These are phyloP conservation scores for Monilinia vaccinii-corymbosi DNA, from an alignment of 2,329 filamentous ascomycete species.

Conservation along the genomic window DNA sequence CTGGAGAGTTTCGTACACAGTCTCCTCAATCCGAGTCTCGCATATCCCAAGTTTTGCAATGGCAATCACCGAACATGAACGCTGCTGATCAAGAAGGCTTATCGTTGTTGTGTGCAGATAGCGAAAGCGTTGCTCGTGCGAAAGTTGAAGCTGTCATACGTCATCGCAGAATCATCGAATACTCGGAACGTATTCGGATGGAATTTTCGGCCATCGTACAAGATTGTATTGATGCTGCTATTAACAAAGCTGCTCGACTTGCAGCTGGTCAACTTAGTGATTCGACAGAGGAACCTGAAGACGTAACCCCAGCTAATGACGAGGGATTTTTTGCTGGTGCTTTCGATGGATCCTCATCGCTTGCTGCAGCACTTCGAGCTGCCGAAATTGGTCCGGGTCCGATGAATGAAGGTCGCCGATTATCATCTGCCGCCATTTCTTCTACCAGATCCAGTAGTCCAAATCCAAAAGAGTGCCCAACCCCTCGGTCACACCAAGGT, in stretches of 20 bases:
- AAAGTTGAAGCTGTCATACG: conserved; percentile 93
- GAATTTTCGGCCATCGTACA: conserved; percentile 91
- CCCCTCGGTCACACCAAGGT: conserved; percentile 72
- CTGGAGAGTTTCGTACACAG: conserved; percentile 78
- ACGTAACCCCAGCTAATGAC: conserved; percentile 39
- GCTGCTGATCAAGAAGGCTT: conserved; percentile 90
- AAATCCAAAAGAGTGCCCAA: conserved; percentile 67
- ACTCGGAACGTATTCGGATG: conserved; percentile 87
- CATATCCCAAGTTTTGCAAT: conserved; percentile 88
- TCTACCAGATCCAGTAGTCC: conserved; percentile 82
- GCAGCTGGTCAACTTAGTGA: conserved; percentile 78
- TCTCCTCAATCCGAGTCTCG: conserved; percentile 94
- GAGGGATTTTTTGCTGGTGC: conserved; percentile 45
- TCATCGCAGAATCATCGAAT: conserved; percentile 88
- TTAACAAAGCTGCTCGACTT: conserved; percentile 81
- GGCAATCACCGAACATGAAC: conserved; percentile 89
- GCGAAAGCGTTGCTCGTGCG: conserved; percentile 69
- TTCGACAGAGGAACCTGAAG: conserved; percentile 45
- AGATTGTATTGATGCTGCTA: conserved; percentile 87
- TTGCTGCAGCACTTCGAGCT: conserved; percentile 44
- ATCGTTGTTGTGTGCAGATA: conserved; percentile 80
- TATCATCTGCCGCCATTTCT: conserved; percentile 47
- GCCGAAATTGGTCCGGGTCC: conserved; percentile 19
- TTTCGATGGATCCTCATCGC: conserved; percentile 47
- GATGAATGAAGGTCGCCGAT: conserved; percentile 31